Percentiles rank a stretch among this genome's conserved stretches.
phyloP scores from a whole-genome alignment of 805 yeast genomes.

The Metschnikowia colocasiae region DNA sequence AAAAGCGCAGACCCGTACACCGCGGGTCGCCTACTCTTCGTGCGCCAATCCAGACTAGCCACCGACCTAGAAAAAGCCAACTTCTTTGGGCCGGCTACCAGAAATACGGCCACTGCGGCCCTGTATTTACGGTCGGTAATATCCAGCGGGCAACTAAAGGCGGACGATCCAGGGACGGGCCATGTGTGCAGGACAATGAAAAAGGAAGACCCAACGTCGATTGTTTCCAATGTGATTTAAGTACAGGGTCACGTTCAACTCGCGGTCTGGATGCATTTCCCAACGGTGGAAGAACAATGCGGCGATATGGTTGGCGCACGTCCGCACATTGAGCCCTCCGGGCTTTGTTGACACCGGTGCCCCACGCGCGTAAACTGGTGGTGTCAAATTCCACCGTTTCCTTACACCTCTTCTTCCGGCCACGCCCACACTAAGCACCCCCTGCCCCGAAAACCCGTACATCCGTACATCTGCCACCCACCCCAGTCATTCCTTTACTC shows the following conservation, averaged over 20 bases:
- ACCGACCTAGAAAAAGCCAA: too few relatives aligned
- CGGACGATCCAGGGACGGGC: not conserved
- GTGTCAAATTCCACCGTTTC: not conserved
- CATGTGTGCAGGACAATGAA: not conserved
- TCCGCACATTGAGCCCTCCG: not conserved
- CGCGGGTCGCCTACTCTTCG: too few relatives aligned
- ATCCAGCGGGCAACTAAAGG: not conserved
- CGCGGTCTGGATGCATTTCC: not conserved
- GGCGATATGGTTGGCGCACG: not conserved
- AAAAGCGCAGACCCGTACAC: too few relatives aligned
- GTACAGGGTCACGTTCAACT: not conserved
- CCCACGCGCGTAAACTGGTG: not conserved
- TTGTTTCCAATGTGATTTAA: not conserved
- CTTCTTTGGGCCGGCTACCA: too few relatives aligned
- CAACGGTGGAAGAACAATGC: not conserved
- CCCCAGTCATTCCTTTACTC: slow-evolving; percentile 13
- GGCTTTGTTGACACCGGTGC: not conserved
- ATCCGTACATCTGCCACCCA: slow-evolving; percentile 3
- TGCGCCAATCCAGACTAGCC: too few relatives aligned
- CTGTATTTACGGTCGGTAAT: too few relatives aligned
- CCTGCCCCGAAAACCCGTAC: not conserved
- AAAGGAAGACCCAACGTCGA: not conserved
- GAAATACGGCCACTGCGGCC: too few relatives aligned
- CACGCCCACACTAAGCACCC: not conserved
- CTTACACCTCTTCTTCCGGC: not conserved